Conservation (phyloP, 1,284 basidiomycete species). For the Schizophyllum commune region DNA sequence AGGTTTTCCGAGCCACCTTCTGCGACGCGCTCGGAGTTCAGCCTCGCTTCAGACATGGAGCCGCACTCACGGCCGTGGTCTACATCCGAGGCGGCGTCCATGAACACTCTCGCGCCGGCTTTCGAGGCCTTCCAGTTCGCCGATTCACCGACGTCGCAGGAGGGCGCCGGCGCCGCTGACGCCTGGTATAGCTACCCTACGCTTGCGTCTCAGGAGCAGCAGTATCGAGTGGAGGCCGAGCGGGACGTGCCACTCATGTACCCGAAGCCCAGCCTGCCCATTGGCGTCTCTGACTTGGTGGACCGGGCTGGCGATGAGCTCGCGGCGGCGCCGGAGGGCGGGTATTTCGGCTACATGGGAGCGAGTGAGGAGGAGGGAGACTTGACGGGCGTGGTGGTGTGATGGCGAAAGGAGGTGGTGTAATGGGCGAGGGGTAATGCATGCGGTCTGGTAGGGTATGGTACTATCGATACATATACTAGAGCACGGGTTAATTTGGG, state of each 20-base stretch:
- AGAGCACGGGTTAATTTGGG: too few species aligned
- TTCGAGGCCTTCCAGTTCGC: neutral
- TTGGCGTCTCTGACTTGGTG: neutral
- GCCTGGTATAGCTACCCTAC: neutral
- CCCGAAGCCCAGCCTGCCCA: neutral
- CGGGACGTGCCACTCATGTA: neutral
- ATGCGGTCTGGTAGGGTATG: too few species aligned
- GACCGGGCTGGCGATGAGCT: neutral
- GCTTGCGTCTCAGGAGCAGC: neutral
- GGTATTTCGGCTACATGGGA: neutral
- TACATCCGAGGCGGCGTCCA: neutral
- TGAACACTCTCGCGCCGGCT: neutral
- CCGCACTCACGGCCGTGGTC: neutral
- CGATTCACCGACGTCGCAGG: neutral
- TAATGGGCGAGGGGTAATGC: too few species aligned
- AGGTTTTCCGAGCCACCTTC: neutral
- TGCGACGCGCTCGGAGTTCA: neutral
- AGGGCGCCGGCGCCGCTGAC: neutral
- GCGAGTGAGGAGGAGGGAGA: too few species aligned
- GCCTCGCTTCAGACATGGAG: neutral
- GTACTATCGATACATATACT: too few species aligned
- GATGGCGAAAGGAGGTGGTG: too few species aligned
- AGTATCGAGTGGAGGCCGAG: neutral
- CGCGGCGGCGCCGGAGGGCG: neutral
- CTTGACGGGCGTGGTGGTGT: too few species aligned